Conservation (phyloP, 805 yeast genomes). For the Starmerella davenportii region DNA sequence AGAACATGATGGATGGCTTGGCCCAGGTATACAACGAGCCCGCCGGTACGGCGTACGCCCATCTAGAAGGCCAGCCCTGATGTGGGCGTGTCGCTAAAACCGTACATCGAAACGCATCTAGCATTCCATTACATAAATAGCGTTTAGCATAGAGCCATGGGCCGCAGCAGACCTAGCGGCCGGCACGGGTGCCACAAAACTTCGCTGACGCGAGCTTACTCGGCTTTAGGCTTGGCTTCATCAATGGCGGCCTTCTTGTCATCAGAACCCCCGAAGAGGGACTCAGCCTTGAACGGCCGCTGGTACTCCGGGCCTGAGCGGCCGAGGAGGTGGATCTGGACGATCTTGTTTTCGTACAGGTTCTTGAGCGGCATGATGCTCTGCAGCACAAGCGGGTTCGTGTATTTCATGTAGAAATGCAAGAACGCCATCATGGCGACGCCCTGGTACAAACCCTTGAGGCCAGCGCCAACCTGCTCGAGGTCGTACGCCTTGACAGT, state of each 20-base stretch:
- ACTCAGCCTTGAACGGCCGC: conserved; percentile 88
- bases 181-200: too few species aligned
- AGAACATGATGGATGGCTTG: too few species aligned
- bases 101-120: too few species aligned
- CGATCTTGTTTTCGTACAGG: conserved; percentile 77
- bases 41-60: too few species aligned
- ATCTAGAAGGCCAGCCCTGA: too few species aligned
- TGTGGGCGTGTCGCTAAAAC: too few species aligned
- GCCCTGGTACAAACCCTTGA: conserved; percentile 73
- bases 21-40: too few species aligned
- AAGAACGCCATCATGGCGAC: conserved; percentile 95
- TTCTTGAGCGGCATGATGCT: conserved; percentile 76
- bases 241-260: conserved; percentile 73
- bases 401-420: conserved; percentile 94
- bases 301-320: conserved; percentile 60
- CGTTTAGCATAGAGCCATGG: too few species aligned
- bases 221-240: conserved; percentile 84
- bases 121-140: too few species aligned
- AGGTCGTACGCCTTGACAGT: conserved; percentile 90
- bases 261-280: conserved; percentile 53
- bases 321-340: conserved; percentile 76
- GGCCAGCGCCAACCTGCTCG: conserved; percentile 59
- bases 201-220: too few species aligned
- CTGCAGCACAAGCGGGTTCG: conserved; percentile 93
- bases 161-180: too few species aligned